Evolutionary conservation across 164 flowering plant species (phyloP).

Genomic region (Saururus chinensis): DNA sequence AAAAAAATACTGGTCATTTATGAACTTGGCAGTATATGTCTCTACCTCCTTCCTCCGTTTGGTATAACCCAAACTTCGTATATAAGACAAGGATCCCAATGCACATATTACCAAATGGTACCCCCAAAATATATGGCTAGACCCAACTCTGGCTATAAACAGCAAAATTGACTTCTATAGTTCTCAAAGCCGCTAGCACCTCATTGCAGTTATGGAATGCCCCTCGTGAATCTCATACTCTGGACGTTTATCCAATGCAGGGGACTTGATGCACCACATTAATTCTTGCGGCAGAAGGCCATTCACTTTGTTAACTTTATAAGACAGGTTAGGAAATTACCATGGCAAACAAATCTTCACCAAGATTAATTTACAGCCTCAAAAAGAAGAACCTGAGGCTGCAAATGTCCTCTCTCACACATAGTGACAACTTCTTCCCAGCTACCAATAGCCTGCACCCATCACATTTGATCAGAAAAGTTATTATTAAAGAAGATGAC

Average conservation of each 20-base stretch:
- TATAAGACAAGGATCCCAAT: background rate
- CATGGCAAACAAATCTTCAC: background rate
- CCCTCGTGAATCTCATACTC: background rate
- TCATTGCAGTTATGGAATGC: background rate
- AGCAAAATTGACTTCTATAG: no score
- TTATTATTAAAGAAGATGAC: background rate
- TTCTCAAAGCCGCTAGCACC: background rate
- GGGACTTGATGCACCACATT: background rate
- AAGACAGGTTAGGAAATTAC: background rate
- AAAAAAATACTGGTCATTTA: background rate
- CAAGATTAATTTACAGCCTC: conserved; percentile 65
- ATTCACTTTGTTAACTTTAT: no score
- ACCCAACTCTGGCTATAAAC: background rate
- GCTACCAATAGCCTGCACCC: conserved; percentile 65
- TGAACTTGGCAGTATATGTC: background rate
- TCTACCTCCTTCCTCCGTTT: no score
- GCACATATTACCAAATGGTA: background rate
- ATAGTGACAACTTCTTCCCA: conserved; percentile 76
- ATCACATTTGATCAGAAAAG: conserved; percentile 4
- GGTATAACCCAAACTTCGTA: background rate
- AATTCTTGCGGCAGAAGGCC: background rate
- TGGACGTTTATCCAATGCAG: background rate
- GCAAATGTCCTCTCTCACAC: conserved; percentile 89
- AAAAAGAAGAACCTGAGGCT: conserved; percentile 94
- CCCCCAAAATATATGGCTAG: background rate